Percentiles rank a stretch among this genome's conserved stretches.
Evolutionary conservation across 1,284 basidiomycete genomes (phyloP).

Genomic region (Marasmius tenuissimus): DNA sequence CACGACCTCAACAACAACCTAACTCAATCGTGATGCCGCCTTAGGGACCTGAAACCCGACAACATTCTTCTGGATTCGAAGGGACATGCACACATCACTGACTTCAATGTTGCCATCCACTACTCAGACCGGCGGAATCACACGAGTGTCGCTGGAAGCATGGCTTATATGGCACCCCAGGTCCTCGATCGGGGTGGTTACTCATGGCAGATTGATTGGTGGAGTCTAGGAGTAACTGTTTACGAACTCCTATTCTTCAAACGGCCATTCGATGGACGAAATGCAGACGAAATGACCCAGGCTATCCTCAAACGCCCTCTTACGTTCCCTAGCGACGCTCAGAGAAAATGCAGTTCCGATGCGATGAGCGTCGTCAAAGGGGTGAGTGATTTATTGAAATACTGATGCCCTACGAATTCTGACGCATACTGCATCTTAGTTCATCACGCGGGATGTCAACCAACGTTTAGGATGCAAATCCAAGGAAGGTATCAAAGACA

Average conservation of each 20-base stretch:
- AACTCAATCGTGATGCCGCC: constrained; percentile 27
- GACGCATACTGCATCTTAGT: too few species aligned
- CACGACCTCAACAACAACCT: constrained; percentile 25
- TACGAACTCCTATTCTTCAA: constrained; percentile 88
- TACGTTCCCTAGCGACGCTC: constrained; percentile 59
- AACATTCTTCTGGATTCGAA: constrained; percentile 91
- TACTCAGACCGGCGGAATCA: constrained; percentile 86
- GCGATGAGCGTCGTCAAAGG: constrained; percentile 44
- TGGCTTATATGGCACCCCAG: constrained; percentile 99
- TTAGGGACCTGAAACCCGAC: constrained; percentile 95
- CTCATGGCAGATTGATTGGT: constrained; percentile 91
- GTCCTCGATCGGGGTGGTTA: constrained; percentile 80
- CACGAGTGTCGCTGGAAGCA: constrained; percentile 92
- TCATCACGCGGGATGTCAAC: constrained; percentile 82
- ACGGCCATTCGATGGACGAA: constrained; percentile 89
- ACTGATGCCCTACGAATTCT: too few species aligned
- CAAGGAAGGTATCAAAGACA: constrained; percentile 67
- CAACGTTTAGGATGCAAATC: constrained; percentile 82
- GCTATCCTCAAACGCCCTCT: constrained; percentile 75
- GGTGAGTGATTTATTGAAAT: too few species aligned
- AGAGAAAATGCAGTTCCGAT: constrained; percentile 41
- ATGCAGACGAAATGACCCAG: constrained; percentile 80
- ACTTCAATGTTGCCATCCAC: constrained; percentile 98
- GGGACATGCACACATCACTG: constrained; percentile 95
- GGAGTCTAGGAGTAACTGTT: constrained; percentile 89